Evolutionary conservation across 2,329 filamentous ascomycete species (phyloP).

Genomic region (Zalaria sp.): DNA sequence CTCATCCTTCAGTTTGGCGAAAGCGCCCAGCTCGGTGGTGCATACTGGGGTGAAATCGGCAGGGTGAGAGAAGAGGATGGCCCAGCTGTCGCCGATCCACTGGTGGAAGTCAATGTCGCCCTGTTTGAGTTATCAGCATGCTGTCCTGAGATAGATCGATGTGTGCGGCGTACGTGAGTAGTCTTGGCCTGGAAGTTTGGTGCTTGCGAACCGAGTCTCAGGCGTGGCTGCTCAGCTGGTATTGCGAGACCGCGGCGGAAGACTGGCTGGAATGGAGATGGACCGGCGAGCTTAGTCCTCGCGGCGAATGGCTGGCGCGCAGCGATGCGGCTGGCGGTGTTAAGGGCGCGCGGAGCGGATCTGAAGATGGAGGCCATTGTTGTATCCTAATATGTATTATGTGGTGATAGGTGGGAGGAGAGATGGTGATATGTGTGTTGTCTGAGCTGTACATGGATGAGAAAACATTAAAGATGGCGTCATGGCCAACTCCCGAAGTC

Average conservation of each 20-base stretch:
- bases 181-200: constrained; percentile 78
- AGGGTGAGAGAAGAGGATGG: constrained; percentile 72
- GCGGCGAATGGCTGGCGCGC: constrained; percentile 13
- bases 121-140: constrained; percentile 15
- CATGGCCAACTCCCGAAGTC: background rate
- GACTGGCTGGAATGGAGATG: constrained; percentile 6
- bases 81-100: constrained; percentile 67
- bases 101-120: constrained; percentile 60
- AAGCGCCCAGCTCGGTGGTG: constrained; percentile 88
- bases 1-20: constrained; percentile 77
- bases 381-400: background rate
- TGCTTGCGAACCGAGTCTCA: constrained; percentile 39
- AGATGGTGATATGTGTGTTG: too few species aligned
- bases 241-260: constrained; percentile 24
- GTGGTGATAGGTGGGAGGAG: background rate
- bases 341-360: constrained; percentile 20
- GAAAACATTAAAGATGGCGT: background rate
- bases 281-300: constrained; percentile 6
- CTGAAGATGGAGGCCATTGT: constrained; percentile 22
- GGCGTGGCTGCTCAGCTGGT: constrained; percentile 23
- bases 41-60: constrained; percentile 88
- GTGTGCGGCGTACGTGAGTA: constrained; percentile 34
- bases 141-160: background rate
- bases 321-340: constrained; percentile 9
- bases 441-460: too few species aligned